A percentile compares a stretch with the other conserved stretches of the same genome.
phyloP scores from a whole-genome alignment of 1,284 basidiomycete genomes.

The Peniophora sp. region DNA sequence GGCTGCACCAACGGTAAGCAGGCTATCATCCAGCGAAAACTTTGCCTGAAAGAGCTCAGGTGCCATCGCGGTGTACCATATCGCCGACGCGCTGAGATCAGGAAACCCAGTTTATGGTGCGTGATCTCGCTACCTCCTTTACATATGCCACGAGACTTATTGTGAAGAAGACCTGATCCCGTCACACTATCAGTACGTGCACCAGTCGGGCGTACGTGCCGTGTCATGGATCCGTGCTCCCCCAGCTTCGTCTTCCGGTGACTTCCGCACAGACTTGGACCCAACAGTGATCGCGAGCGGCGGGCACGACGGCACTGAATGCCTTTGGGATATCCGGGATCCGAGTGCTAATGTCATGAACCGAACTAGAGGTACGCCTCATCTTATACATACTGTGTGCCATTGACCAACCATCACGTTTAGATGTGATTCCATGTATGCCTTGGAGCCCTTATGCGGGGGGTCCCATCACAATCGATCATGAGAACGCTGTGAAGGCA shows the following conservation, averaged over 20 bases:
- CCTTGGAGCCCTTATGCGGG: slow-evolving; percentile 57
- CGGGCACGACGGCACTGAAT: slow-evolving; percentile 71
- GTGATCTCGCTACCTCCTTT: not conserved
- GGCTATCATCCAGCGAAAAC: not conserved
- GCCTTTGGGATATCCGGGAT: slow-evolving; percentile 68
- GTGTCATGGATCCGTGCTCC: slow-evolving; percentile 69
- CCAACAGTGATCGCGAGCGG: slow-evolving; percentile 69
- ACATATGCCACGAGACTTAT: slow-evolving; percentile 4
- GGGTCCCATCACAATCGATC: slow-evolving; percentile 66
- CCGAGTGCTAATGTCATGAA: slow-evolving; percentile 56
- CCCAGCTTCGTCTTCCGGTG: slow-evolving; percentile 39
- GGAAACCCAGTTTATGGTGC: slow-evolving; percentile 4
- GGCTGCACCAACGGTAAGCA: slow-evolving; percentile 75
- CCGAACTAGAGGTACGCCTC: slow-evolving; percentile 58
- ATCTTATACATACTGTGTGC: not conserved
- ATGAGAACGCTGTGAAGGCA: slow-evolving; percentile 69
- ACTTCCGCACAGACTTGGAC: slow-evolving; percentile 37
- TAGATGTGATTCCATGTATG: slow-evolving; percentile 65
- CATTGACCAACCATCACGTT: not conserved
- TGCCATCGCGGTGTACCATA: slow-evolving; percentile 66
- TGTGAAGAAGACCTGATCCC: slow-evolving; percentile 40
- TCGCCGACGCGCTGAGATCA: slow-evolving; percentile 42
- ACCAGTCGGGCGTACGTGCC: slow-evolving; percentile 73
- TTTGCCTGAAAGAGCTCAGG: slow-evolving; percentile 40
- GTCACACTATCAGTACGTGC: slow-evolving; percentile 61